Evolutionary conservation across 768 basidiomycete genomes (phyloP).

Genomic region (Kockovaella imperatae): DNA sequence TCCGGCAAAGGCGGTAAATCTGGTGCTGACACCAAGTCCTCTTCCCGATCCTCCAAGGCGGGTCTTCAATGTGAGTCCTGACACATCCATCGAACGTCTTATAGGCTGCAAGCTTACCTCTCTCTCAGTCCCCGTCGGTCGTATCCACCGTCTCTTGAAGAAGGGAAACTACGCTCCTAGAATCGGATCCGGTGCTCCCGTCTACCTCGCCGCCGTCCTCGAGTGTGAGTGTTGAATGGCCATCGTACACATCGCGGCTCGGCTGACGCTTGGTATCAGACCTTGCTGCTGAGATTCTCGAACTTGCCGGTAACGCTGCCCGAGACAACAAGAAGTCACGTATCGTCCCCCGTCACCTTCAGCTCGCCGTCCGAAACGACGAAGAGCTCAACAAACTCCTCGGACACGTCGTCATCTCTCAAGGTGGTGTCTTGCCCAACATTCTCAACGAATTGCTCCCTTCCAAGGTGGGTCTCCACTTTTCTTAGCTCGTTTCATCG

Average conservation of each 20-base stretch:
- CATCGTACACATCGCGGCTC: neutral
- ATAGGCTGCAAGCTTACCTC: neutral
- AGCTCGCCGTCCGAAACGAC: slow-evolving; percentile 85
- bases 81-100: neutral
- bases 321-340: slow-evolving; percentile 82
- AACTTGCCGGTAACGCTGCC: slow-evolving; percentile 71
- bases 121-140: slow-evolving; percentile 67
- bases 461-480: slow-evolving; percentile 49
- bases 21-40: slow-evolving; percentile 50
- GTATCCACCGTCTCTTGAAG: slow-evolving; percentile 82
- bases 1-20: slow-evolving; percentile 50
- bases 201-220: slow-evolving; percentile 82
- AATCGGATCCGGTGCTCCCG: slow-evolving; percentile 82
- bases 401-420: slow-evolving; percentile 78
- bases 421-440: slow-evolving; percentile 70
- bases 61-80: slow-evolving; percentile 43
- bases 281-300: slow-evolving; percentile 86
- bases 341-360: slow-evolving; percentile 87
- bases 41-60: slow-evolving; percentile 60
- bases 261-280: slow-evolving; percentile 47
- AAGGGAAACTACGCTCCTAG: slow-evolving; percentile 75
- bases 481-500: neutral
- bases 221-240: slow-evolving; percentile 50
- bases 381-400: slow-evolving; percentile 77
- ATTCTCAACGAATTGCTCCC: slow-evolving; percentile 62